phyloP scores from a whole-genome alignment of 176 grass and related monocot species.

The Puccinellia tenuiflora region DNA sequence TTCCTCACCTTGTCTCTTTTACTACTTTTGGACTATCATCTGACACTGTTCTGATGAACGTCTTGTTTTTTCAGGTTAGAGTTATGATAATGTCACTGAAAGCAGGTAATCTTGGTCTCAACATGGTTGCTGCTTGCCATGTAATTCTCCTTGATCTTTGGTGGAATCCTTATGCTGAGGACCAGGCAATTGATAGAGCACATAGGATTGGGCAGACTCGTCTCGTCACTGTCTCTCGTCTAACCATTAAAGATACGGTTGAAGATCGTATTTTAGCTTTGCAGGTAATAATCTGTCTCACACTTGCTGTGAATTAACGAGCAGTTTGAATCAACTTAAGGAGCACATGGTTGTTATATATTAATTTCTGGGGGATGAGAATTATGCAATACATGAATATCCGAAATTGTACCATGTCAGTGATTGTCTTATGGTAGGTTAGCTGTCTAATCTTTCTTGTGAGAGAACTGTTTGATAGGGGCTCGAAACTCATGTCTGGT shows the following conservation, averaged over 20 bases:
- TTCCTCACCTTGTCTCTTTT: slow-evolving; percentile 1
- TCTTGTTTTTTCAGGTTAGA: slow-evolving; percentile 53
- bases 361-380: background rate
- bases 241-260: slow-evolving; percentile 76
- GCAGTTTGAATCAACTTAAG: background rate
- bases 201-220: slow-evolving; percentile 90
- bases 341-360: background rate
- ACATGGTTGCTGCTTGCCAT: slow-evolving; percentile 90
- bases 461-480: background rate
- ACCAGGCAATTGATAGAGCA: slow-evolving; percentile 85
- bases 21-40: background rate
- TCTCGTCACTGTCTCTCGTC: slow-evolving; percentile 65
- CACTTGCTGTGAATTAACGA: background rate
- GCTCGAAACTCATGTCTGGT: background rate
- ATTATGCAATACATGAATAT: background rate
- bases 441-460: background rate
- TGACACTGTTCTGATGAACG: background rate
- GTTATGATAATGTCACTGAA: slow-evolving; percentile 96
- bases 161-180: slow-evolving; percentile 92
- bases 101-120: slow-evolving; percentile 85
- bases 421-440: background rate
- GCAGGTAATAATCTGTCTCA: slow-evolving; percentile 44
- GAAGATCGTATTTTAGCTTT: slow-evolving; percentile 94
- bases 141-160: slow-evolving; percentile 96
- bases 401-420: background rate